phyloP scores from a whole-genome alignment of 1,284 basidiomycete species.

The Marasmius oreades region DNA sequence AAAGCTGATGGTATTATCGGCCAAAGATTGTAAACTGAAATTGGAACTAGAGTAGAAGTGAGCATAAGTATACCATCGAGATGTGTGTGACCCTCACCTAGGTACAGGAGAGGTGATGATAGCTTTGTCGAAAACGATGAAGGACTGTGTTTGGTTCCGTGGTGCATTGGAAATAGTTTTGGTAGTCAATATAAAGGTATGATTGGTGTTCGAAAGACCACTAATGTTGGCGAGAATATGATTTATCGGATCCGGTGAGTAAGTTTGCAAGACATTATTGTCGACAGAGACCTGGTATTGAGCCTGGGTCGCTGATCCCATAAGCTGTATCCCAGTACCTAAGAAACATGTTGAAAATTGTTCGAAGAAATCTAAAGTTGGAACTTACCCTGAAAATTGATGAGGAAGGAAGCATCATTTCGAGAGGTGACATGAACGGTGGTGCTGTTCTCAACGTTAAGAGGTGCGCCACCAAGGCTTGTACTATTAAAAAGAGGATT shows the following conservation, averaged over 20 bases:
- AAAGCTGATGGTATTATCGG: not conserved
- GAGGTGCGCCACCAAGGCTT: constrained; percentile 41
- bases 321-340: constrained; percentile 56
- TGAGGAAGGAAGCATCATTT: constrained; percentile 49
- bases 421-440: constrained; percentile 57
- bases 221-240: constrained; percentile 40
- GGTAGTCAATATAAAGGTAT: constrained; percentile 45
- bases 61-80: not conserved
- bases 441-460: constrained; percentile 47
- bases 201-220: constrained; percentile 37
- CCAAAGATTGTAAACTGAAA: not conserved
- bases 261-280: constrained; percentile 20
- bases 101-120: constrained; percentile 32
- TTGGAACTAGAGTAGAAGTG: constrained; percentile 8
- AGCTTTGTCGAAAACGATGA: constrained; percentile 48
- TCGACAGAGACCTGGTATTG: constrained; percentile 47
- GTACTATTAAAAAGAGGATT: constrained; percentile 53
- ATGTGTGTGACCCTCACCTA: constrained; percentile 32
- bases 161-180: constrained; percentile 26
- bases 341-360: constrained; percentile 4
- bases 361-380: not conserved
- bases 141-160: constrained; percentile 30
- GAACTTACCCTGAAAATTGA: constrained; percentile 60
- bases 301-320: constrained; percentile 42
- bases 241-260: constrained; percentile 18